Evolutionary conservation across 768 basidiomycete genomes (phyloP), one percentile per base, ranked within the genome.

Genomic region (Podaxis sp.): DNA sequence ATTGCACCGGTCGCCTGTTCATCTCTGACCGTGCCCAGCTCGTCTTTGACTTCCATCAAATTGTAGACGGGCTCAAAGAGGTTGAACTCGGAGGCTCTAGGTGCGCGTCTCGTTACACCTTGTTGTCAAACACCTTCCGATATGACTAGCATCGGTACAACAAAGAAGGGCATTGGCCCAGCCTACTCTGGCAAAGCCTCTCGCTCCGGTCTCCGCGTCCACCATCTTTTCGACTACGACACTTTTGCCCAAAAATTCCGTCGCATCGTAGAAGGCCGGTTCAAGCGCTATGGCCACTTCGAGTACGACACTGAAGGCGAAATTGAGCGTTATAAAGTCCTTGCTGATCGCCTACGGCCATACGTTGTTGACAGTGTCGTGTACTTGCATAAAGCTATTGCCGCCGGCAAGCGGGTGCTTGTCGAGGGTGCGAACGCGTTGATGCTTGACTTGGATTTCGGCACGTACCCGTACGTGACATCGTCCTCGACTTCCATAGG

Each of bases 11-110:
- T 62, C 88, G 97, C 37, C 77, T 99, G 20, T 91, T 97, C 73
- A 82, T 99, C 68, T 99, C 96, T 26, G 95, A 99, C 77, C 89
- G 97, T 66, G 94, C 97, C 3, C 94, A 96, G 66, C 88, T 99
- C 64, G 97, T 99, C 37, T 95, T 99, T 71, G 97, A 99, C 73
- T 99, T 99, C 75, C 97, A 99, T 77, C 97, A 99, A 79, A 98
- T 99, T 71, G 97, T 99, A 30, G 97, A 99, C 72, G 97, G 97
- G 4, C 79, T 99, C 70, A 99, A 99, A 74, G 97, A 99, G 75
- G 93, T 95, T 41, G 97, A 99, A 74, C 85, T 99, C 24, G 97
- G 97, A 24, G 92, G 93, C 8, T 89, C 87, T 1, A 92, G 89
- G 88, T 88, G 67, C 37, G 68, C 66, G 20, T 7, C 11, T 30